Evolutionary conservation across 805 yeast genomes (phyloP).

Genomic region (Komagataella pastoris): DNA sequence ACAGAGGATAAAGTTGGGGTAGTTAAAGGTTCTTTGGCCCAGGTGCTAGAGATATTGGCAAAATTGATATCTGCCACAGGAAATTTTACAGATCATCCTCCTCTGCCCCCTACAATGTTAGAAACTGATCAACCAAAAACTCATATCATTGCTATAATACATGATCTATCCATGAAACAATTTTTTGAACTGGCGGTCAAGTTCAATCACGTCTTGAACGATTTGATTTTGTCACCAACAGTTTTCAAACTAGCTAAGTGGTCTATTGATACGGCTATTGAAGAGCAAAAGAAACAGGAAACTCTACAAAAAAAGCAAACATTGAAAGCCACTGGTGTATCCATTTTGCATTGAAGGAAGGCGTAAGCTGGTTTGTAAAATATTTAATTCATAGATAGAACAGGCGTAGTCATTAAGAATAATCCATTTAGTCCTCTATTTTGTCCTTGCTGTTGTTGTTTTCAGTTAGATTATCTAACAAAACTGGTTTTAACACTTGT

Average conservation of each 20-base stretch:
- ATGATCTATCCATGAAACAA: constrained; percentile 50
- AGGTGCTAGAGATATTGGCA: constrained; percentile 45
- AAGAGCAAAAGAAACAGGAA: constrained; percentile 24
- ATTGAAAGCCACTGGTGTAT: neutral
- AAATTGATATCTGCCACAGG: constrained; percentile 43
- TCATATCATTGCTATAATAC: constrained; percentile 39
- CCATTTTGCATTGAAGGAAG: neutral
- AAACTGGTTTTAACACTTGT: constrained; percentile 82
- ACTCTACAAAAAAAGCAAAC: neutral
- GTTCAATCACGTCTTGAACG: constrained; percentile 52
- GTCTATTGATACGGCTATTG: constrained; percentile 54
- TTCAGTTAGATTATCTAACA: constrained; percentile 46
- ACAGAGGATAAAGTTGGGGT: constrained; percentile 49
- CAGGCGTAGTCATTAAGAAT: neutral
- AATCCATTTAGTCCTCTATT: neutral
- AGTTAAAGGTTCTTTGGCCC: constrained; percentile 41
- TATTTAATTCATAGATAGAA: neutral
- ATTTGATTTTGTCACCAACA: constrained; percentile 45
- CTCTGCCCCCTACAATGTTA: constrained; percentile 6
- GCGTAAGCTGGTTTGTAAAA: neutral
- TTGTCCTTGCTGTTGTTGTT: constrained; percentile 1
- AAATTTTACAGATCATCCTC: constrained; percentile 27
- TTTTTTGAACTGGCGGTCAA: constrained; percentile 52
- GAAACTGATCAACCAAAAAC: constrained; percentile 11
- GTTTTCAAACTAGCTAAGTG: constrained; percentile 60